Evolutionary conservation across 176 grass and related monocot genomes (phyloP).

Genomic region (Canna indica): DNA sequence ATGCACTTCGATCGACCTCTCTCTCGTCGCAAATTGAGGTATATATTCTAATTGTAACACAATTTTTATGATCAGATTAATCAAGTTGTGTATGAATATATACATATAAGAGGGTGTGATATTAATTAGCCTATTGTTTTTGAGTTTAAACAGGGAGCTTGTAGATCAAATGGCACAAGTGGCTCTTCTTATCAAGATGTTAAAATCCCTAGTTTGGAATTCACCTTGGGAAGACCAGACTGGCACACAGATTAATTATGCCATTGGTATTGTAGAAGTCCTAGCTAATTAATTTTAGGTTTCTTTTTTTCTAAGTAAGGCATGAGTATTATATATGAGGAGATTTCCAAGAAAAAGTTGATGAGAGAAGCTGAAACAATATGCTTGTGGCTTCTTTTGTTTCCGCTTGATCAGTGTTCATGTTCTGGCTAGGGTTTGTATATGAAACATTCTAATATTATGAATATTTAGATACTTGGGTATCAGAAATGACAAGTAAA

Average conservation of each 20-base stretch:
- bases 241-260: not conserved
- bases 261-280: no score
- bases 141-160: not conserved
- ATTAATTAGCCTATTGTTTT: not conserved
- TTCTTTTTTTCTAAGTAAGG: no score
- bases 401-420: no score
- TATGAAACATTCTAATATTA: no score
- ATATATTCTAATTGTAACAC: not conserved
- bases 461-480: no score
- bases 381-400: no score
- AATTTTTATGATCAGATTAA: not conserved
- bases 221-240: conserved; percentile 16
- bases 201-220: conserved; percentile 10
- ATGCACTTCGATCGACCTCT: not conserved
- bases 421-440: no score
- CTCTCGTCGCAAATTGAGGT: not conserved
- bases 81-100: not conserved
- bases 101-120: not conserved
- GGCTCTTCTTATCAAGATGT: not conserved
- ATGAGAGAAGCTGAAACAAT: no score
- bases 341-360: no score
- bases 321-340: no score
- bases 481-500: no score
- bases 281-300: no score
- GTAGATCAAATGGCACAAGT: not conserved